Evolutionary conservation across 768 basidiomycete genomes (phyloP).

Genomic region (Ephemerocybe angulata): DNA sequence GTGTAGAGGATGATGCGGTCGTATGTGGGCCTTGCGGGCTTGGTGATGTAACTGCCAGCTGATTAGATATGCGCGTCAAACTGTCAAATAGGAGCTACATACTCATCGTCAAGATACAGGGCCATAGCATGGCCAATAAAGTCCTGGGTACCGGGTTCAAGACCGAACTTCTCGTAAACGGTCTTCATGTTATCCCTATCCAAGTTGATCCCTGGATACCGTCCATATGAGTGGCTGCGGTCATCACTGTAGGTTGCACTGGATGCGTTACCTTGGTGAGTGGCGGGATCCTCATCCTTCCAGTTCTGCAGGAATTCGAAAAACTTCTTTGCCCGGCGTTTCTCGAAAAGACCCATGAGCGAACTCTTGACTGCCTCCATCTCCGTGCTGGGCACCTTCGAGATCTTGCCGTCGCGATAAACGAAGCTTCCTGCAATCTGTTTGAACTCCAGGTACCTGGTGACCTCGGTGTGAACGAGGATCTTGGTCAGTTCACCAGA

Average conservation of each 20-base stretch:
- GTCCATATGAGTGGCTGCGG: not conserved
- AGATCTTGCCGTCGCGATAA: slow-evolving; percentile 93
- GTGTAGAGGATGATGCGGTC: slow-evolving; percentile 97
- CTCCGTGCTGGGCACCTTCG: slow-evolving; percentile 96
- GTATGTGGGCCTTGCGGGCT: slow-evolving; percentile 86
- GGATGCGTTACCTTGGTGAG: slow-evolving; percentile 75
- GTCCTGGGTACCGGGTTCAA: slow-evolving; percentile 96
- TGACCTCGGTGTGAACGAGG: slow-evolving; percentile 98
- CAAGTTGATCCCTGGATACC: slow-evolving; percentile 68
- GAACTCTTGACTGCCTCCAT: slow-evolving; percentile 94
- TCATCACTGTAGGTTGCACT: not conserved
- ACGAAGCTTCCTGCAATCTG: slow-evolving; percentile 99
- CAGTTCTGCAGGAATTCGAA: slow-evolving; percentile 95
- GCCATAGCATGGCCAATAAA: slow-evolving; percentile 99
- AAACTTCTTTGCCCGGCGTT: slow-evolving; percentile 96
- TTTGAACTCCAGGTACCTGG: slow-evolving; percentile 98
- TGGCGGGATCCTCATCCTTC: slow-evolving; percentile 93
- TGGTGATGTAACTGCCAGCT: slow-evolving; percentile 76
- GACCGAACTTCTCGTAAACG: slow-evolving; percentile 94
- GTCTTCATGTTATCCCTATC: slow-evolving; percentile 90
- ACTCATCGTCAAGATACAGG: slow-evolving; percentile 96
- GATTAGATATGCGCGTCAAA: not conserved
- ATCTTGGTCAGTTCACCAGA: slow-evolving; percentile 97
- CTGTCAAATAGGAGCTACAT: slow-evolving; percentile 15
- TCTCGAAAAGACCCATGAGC: slow-evolving; percentile 99